These are phyloP conservation scores for Nasturtium officinale DNA, from an alignment of 345 rosid genomes.

Conservation along the genomic window DNA sequence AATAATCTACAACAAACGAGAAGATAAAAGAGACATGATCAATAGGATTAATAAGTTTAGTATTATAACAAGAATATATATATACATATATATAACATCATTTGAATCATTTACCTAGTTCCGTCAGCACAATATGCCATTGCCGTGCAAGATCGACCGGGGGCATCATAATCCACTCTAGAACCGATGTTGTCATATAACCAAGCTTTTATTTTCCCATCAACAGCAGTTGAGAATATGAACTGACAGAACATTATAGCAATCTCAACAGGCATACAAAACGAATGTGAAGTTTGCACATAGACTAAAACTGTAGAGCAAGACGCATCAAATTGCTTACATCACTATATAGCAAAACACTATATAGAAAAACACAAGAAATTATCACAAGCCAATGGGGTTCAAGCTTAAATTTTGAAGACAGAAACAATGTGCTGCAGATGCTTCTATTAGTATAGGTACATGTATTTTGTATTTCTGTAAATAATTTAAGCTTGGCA, in stretches of 20 bases:
- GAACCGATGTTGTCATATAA: conserved; percentile 74
- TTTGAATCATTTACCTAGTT: conserved; percentile 43
- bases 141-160: conserved; percentile 70
- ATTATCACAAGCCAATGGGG: background rate
- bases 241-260: conserved; percentile 46
- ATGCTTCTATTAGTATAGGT: background rate
- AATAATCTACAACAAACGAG: conserved; percentile 49
- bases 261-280: conserved; percentile 16
- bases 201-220: conserved; percentile 86
- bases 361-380: conserved; percentile 7
- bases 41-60: conserved; percentile 3
- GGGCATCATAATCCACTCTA: conserved; percentile 85
- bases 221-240: conserved; percentile 59
- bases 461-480: background rate
- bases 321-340: background rate
- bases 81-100: background rate
- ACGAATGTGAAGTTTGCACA: conserved; percentile 4
- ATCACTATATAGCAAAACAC: conserved; percentile 12
- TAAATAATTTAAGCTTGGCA: conserved; percentile 4
- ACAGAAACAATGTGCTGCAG: background rate
- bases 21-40: conserved; percentile 22
- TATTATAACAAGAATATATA: background rate
- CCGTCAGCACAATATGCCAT: conserved; percentile 92
- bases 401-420: conserved; percentile 21
- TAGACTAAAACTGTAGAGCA: conserved; percentile 7